Conservation (phyloP, 139 green algal species). For the Mychonastes homosphaera region DNA sequence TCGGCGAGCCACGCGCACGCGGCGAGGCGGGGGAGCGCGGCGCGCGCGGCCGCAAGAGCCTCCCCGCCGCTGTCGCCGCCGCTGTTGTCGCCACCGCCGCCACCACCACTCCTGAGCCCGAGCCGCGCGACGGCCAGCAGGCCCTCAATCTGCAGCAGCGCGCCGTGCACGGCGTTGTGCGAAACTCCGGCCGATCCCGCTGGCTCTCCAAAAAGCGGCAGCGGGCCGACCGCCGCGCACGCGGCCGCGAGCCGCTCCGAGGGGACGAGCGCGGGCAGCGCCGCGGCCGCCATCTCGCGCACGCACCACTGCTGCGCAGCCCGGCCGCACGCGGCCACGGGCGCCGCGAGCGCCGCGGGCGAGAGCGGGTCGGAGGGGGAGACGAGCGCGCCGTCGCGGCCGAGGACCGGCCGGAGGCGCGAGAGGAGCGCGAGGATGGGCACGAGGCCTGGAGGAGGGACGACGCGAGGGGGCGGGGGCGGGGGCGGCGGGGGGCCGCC, state of each 20-base stretch:
- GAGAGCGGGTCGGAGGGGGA: conserved; percentile 16
- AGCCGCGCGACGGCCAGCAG: conserved; percentile 31
- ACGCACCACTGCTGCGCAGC: conserved; percentile 42
- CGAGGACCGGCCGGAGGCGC: conserved; percentile 52
- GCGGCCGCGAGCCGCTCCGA: conserved; percentile 18
- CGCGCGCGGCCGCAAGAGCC: no score
- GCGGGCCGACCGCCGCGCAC: conserved; percentile 6
- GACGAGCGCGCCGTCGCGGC: no score
- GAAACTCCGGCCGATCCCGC: no score
- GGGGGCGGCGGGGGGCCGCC: not conserved
- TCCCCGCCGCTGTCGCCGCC: no score
- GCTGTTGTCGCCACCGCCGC: no score
- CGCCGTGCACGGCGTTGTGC: conserved; percentile 43
- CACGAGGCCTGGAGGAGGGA: no score
- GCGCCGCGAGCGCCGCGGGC: conserved; percentile 46
- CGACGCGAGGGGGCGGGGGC: conserved; percentile 51
- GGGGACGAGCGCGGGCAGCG: conserved; percentile 56
- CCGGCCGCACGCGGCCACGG: conserved; percentile 26
- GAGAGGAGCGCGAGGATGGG: conserved; percentile 72
- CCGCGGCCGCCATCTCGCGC: conserved; percentile 49
- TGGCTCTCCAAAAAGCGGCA: no score
- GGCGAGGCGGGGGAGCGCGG: conserved; percentile 13
- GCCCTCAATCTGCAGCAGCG: conserved; percentile 43
- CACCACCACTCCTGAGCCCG: no score
- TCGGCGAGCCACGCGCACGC: conserved; percentile 10